Evolutionary conservation across 768 basidiomycete genomes (phyloP).

Genomic region (Coprinopsis marcescibilis): DNA sequence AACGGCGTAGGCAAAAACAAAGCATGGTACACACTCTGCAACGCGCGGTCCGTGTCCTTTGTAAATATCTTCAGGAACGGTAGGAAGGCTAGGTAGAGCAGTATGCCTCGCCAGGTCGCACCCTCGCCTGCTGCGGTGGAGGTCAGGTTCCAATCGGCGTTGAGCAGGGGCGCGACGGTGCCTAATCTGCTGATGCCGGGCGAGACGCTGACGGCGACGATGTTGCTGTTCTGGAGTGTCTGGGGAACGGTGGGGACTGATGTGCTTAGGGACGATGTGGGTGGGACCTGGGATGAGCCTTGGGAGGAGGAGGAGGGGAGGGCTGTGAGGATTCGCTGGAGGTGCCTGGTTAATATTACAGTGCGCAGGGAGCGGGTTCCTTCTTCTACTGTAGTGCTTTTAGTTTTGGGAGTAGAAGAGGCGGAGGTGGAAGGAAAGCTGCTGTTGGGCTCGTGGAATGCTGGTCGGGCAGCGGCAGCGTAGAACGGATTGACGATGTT

Average conservation of each 20-base stretch:
- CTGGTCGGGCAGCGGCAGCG: slow-evolving; percentile 59
- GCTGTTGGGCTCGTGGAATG: slow-evolving; percentile 16
- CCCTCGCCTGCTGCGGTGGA: slow-evolving; percentile 19
- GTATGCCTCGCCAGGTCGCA: not conserved
- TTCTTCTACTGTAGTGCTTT: slow-evolving; percentile 48
- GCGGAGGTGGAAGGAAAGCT: slow-evolving; percentile 3
- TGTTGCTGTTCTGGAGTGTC: slow-evolving; percentile 57
- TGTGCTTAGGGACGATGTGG: slow-evolving; percentile 25
- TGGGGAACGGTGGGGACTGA: slow-evolving; percentile 31
- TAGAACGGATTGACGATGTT: slow-evolving; percentile 87
- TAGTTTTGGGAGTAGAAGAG: slow-evolving; percentile 18
- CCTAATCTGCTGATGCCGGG: slow-evolving; percentile 74
- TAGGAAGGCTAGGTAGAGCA: slow-evolving; percentile 42
- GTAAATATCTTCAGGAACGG: slow-evolving; percentile 64
- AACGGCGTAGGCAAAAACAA: slow-evolving; percentile 80
- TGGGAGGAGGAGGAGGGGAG: slow-evolving; percentile 49
- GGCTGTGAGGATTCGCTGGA: slow-evolving; percentile 81
- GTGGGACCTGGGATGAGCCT: slow-evolving; percentile 44
- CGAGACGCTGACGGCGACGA: slow-evolving; percentile 66
- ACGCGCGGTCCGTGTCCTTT: slow-evolving; percentile 56
- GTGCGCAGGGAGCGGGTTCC: slow-evolving; percentile 61
- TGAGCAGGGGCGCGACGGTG: slow-evolving; percentile 53
- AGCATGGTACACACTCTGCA: slow-evolving; percentile 78
- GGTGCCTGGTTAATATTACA: slow-evolving; percentile 63
- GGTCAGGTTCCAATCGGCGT: slow-evolving; percentile 33